Evolutionary conservation across 768 basidiomycete species (phyloP).

Genomic region (Leucocoprinus leucothites): DNA sequence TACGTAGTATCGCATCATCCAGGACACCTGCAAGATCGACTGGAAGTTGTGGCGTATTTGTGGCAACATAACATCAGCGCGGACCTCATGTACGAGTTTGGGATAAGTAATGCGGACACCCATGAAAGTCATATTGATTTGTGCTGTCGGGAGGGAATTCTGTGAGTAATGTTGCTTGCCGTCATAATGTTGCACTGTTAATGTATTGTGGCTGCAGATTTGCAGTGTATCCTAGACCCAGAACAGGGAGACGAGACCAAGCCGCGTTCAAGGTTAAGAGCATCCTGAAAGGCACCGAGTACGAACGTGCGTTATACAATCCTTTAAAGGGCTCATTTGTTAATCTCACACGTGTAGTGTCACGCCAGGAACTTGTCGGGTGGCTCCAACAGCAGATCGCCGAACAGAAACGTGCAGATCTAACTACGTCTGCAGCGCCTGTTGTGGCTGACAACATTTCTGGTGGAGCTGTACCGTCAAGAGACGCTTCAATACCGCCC

Average conservation of each 20-base stretch:
- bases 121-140: conserved; percentile 64
- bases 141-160: conserved; percentile 78
- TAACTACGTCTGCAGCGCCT: conserved; percentile 55
- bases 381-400: conserved; percentile 77
- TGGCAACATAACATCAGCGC: conserved; percentile 85
- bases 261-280: conserved; percentile 81
- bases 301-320: conserved; percentile 50
- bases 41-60: conserved; percentile 72
- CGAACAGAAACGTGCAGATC: conserved; percentile 76
- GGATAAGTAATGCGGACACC: conserved; percentile 52
- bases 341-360: conserved; percentile 21
- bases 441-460: conserved; percentile 34
- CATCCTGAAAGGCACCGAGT: conserved; percentile 73
- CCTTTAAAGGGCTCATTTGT: background rate
- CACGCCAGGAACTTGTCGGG: conserved; percentile 66
- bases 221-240: conserved; percentile 47
- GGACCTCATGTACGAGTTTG: conserved; percentile 84
- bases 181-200: background rate
- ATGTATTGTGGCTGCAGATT: conserved; percentile 25
- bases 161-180: conserved; percentile 45
- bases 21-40: conserved; percentile 71
- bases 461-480: conserved; percentile 31
- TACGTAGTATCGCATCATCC: conserved; percentile 78
- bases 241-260: conserved; percentile 54
- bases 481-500: conserved; percentile 32